Base-by-base conservation (phyloP, 345 rosid species). In the Sisymbrium irio region DNA sequence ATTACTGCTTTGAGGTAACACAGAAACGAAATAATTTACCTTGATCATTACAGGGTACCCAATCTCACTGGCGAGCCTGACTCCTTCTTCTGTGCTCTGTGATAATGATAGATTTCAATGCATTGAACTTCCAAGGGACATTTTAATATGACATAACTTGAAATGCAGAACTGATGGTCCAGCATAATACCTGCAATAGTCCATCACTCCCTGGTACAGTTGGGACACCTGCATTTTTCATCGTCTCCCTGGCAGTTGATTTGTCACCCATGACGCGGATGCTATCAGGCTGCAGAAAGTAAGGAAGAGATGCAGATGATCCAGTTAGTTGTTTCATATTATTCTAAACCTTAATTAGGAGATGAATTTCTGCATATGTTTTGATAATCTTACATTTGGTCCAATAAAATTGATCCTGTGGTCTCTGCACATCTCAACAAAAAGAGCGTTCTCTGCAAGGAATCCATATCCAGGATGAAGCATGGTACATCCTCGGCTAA, bases 201-300 rank as follows among this genome's bases (percentile, higher is more conserved):
- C 99, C 99, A 79, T 83, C 99, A 83, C 99, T 95, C 72, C 99
- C 97, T 1, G 99, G 99, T 33, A 95, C 99, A 35, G 99, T 95
- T 15, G 97, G 99, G 74, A 95, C 99, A 65, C 96, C 90, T 25
- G 99, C 97, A 81, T 85, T 91, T 85, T 95, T 95, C 99, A 91
- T 95, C 39, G 99, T 95, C 65, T 91, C 99, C 76, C 99, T 83
- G n/a, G 97, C 97, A 61, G 97, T 91, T 71, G 99, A 71, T 83
- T 95, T 95, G 84, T 95, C 99, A 68, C 99, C 99, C 99, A 95
- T 95, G 44, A 86, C 87, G 63, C 90, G 90, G 81, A 95, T 95
- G 72, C 99, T 91, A 82, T 95, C 96, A 46, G 99, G 97, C 98
- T 94, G 85, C 78, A 82, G 56, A 32, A 6, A 32, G 7, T 5